A percentile compares a stretch with the other conserved stretches of the same genome.
Evolutionary conservation across 2,329 filamentous ascomycete genomes (phyloP).

Genomic region (Penicillium sp.): DNA sequence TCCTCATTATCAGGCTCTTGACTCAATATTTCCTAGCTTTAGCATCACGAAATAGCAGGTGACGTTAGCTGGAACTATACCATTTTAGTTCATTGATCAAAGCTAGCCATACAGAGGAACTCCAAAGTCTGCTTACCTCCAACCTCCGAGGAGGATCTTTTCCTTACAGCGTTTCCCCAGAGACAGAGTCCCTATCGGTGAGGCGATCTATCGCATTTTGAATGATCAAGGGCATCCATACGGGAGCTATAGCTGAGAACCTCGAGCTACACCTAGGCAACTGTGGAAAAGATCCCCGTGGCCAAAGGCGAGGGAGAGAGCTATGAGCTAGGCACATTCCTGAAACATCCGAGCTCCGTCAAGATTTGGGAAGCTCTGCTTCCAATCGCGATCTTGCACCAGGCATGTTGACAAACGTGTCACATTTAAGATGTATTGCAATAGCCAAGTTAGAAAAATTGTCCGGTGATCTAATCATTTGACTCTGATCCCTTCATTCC

Average conservation of each 20-base stretch:
- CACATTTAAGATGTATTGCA: background rate
- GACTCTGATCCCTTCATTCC: conserved; percentile 9
- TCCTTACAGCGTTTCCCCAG: conserved; percentile 9
- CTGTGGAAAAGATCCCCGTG: conserved; percentile 8
- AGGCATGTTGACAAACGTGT: conserved; percentile 10
- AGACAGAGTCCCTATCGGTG: conserved; percentile 1
- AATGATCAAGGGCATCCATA: conserved; percentile 10
- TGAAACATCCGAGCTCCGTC: conserved; percentile 1
- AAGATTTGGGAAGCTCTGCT: background rate
- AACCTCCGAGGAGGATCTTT: background rate
- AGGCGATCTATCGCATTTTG: conserved; percentile 6
- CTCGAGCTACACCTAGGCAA: background rate
- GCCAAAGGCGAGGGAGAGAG: conserved; percentile 7
- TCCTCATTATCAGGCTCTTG: background rate
- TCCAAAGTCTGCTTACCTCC: background rate
- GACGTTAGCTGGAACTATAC: background rate
- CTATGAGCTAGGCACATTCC: conserved; percentile 11
- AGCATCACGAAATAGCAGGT: background rate
- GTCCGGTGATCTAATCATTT: conserved; percentile 14
- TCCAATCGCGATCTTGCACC: conserved; percentile 4
- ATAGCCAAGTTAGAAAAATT: conserved; percentile 1
- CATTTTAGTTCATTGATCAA: background rate
- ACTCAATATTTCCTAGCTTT: background rate
- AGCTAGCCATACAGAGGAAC: background rate
- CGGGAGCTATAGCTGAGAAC: background rate